A percentile compares a stretch with the other conserved stretches of the same genome.
Conservation (phyloP, 164 flowering plant species). For the Brasenia schreberi region DNA sequence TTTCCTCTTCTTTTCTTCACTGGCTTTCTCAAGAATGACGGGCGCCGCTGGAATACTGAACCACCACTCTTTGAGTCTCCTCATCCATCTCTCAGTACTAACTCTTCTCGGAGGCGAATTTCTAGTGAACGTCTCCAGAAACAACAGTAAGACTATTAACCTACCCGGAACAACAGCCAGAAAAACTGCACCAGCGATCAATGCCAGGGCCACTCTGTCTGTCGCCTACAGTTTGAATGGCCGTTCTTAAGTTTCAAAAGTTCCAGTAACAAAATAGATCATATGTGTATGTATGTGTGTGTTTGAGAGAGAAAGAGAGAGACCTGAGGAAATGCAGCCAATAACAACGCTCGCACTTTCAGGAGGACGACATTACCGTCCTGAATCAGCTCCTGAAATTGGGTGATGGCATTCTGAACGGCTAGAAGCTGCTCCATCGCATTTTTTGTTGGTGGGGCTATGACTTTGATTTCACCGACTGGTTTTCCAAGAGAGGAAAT, state of each 20-base stretch:
- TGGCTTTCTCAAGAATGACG: conserved; percentile 51
- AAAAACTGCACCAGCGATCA: conserved; percentile 35
- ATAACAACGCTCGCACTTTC: conserved; percentile 60
- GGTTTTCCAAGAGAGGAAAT: conserved; percentile 39
- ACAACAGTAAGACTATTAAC: conserved; percentile 31
- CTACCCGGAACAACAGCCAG: conserved; percentile 46
- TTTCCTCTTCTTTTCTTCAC: conserved; percentile 57
- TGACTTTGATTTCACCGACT: conserved; percentile 49
- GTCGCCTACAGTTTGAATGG: conserved; percentile 45
- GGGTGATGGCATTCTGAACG: conserved; percentile 73
- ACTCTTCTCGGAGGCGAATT: conserved; percentile 65
- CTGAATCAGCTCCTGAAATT: conserved; percentile 64
- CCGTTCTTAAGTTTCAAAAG: background rate
- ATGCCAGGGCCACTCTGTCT: conserved; percentile 36
- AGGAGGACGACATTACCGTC: conserved; percentile 76
- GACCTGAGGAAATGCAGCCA: conserved; percentile 81
- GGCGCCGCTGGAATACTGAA: conserved; percentile 98
- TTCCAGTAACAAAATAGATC: no score
- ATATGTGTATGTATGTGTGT: background rate
- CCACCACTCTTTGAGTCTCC: conserved; percentile 97
- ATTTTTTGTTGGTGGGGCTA: conserved; percentile 74
- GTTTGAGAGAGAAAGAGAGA: conserved; percentile 4
- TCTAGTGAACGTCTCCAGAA: conserved; percentile 56
- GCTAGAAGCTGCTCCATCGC: conserved; percentile 91
- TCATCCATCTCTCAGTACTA: conserved; percentile 58